Evolutionary conservation across 768 basidiomycete species (phyloP), one percentile per base, ranked within the genome.

Genomic region (Tricholoma flavovirens): DNA sequence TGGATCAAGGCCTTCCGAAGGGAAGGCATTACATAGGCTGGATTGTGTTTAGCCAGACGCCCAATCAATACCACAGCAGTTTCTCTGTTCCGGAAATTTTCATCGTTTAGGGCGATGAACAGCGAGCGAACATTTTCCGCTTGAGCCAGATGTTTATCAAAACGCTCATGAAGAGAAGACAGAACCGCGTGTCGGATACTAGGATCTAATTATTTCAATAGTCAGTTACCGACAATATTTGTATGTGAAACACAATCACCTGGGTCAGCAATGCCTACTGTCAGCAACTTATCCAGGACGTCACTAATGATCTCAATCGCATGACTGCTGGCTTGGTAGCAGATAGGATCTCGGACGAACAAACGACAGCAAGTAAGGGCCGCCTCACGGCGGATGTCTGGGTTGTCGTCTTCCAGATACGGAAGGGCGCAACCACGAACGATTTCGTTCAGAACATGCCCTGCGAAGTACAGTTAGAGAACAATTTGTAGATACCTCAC

Each of bases 21-120:
- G 3, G 93, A 93, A 6, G 97, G 96, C 89, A 99, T 98, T 19
- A 99, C 94, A 75, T 98, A 97, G 15, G 97, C 97, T 0, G 97
- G 97, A 65, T 99, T 99, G 71, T 96, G 91, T 62, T 86, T 84
- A 3, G 95, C 92, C 24, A 99, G 81, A 24, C 97, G 86, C 0
- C 97, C 97, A 56, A 99, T 98, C 59, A 98, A 79, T 19, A 74
- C 73, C 51, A 98, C 91, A 2, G 95, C 95, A 17, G 87, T 84
- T 24, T 93, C 84, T 19, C 97, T 85, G 67, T 97, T 97, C 49
- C 88, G 88, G 70, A 95, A 98, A 6, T 89, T 87, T 67, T 98
- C 97, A 64, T 99, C 97, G 65, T 98, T 98, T 45, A 99, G 78
- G 0, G 95, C 97, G 60, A 98, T 93, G 74, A 98, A 98, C 12